These are phyloP conservation scores for Cryptococcus sp. DNA, from an alignment of 1,284 basidiomycete species.

Conservation along the genomic window DNA sequence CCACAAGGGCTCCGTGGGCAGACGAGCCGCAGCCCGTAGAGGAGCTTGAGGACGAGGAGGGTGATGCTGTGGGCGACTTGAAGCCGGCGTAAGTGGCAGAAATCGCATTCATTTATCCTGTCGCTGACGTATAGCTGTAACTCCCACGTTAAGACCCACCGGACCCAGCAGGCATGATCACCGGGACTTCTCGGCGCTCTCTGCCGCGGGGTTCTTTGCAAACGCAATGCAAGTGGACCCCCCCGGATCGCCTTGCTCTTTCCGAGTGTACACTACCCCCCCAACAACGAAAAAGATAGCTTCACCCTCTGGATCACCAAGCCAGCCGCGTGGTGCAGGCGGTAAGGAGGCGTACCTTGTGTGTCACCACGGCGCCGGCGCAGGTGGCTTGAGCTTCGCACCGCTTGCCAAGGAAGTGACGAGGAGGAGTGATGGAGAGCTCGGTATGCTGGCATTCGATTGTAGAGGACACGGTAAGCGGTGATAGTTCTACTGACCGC, in stretches of 20 bases:
- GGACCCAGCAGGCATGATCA: not conserved
- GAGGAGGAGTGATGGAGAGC: conserved; percentile 62
- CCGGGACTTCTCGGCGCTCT: conserved; percentile 63
- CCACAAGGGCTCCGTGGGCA: conserved; percentile 47
- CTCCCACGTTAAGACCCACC: conserved; percentile 16
- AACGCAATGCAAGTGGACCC: conserved; percentile 72
- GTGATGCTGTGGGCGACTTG: conserved; percentile 62
- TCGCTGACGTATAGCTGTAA: conserved; percentile 34
- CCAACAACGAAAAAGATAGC: too few species aligned
- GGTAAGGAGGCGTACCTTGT: conserved; percentile 69
- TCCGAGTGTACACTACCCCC: conserved; percentile 72
- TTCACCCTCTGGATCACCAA: conserved; percentile 19
- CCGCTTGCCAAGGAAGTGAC: conserved; percentile 75
- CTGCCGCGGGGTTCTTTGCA: conserved; percentile 67
- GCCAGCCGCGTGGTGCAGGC: conserved; percentile 23
- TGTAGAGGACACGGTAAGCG: conserved; percentile 79
- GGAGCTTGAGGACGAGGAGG: conserved; percentile 59
- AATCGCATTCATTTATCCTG: not conserved
- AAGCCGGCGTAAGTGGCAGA: conserved; percentile 49
- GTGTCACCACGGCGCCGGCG: conserved; percentile 93
- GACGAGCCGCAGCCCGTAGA: conserved; percentile 53
- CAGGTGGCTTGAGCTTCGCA: conserved; percentile 83
- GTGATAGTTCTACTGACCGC: not conserved
- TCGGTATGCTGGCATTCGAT: conserved; percentile 81
- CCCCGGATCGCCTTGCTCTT: conserved; percentile 59